A percentile compares a stretch with the other conserved stretches of the same genome.
phyloP scores from a whole-genome alignment of 2,329 filamentous ascomycete genomes.

The Arachnomyces sp. region DNA sequence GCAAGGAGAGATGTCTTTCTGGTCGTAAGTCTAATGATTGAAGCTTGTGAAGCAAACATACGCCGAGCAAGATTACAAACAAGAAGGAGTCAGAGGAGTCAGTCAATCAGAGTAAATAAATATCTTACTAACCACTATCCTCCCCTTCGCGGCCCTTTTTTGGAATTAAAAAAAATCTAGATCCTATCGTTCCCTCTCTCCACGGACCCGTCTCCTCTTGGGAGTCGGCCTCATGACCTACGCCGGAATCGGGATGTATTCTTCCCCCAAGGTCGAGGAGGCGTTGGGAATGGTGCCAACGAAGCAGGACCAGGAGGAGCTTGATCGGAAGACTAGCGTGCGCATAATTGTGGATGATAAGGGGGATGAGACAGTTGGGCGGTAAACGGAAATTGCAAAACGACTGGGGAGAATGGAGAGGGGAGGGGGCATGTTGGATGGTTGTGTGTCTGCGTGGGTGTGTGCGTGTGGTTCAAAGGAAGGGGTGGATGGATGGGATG shows the following conservation, averaged over 20 bases:
- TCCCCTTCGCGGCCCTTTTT: too few relatives aligned
- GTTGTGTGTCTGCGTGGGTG: too few relatives aligned
- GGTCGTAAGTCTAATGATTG: too few relatives aligned
- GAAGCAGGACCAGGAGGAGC: constrained; percentile 60
- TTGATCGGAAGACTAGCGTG: constrained; percentile 41
- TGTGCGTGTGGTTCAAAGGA: too few relatives aligned
- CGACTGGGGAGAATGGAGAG: constrained; percentile 4
- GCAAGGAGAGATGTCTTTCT: too few relatives aligned
- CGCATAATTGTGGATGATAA: constrained; percentile 27
- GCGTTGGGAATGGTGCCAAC: constrained; percentile 63
- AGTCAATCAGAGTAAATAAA: too few relatives aligned
- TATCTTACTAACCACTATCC: too few relatives aligned
- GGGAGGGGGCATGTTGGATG: too few relatives aligned
- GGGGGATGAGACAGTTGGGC: constrained; percentile 14
- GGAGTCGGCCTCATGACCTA: constrained; percentile 69
- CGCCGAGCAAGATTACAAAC: too few relatives aligned
- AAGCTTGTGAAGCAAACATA: too few relatives aligned
- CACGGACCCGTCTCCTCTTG: constrained; percentile 61
- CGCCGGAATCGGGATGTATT: constrained; percentile 63
- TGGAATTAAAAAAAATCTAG: constrained; percentile 28
- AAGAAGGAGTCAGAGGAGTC: too few relatives aligned
- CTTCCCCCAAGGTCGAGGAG: constrained; percentile 65
- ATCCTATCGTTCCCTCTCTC: constrained; percentile 62
- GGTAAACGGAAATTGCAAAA: constrained; percentile 2
- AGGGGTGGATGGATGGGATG: too few relatives aligned